Base-by-base conservation (phyloP, 75 land plant species). In the Pinus tabuliformis region DNA sequence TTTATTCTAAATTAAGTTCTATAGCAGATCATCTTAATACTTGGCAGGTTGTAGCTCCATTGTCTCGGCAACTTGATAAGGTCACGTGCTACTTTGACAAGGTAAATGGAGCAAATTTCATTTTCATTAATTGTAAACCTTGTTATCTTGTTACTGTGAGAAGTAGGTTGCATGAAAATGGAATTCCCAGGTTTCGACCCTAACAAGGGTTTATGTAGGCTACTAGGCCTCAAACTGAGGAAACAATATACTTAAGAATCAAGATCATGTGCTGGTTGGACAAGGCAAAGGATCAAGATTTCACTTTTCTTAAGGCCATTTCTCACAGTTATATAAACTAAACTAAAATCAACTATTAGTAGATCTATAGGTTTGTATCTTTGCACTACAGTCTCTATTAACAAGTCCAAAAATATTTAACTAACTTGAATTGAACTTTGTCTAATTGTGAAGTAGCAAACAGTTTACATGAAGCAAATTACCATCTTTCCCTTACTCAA, bases 21-120 rank as follows among this genome's bases (percentile, higher is more conserved):
- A 82, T 86, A 3, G 73, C 65, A n/a, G 59, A 65, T 37, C 73
- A 52, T 17, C 57, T 89, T 20, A 61, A 82, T 24, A 73, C 78
- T 21, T 91, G 91, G 91, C 75, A 83, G 28, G 54, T 86, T 26
- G 80, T 39, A n/a, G n/a, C 91, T 75, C 93, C 93, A 56, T 20
- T 86, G 24, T 20, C 49, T 52, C 75, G 80, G 33, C 85, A 84
- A 7, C 78, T 89, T 20, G 89, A 86, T 75, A 86, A 80, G 59
- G 76, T 81, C 57, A 90, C 81, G 15, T 18, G 62, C 24, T 89
- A 82, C 81, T 91, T 91, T 76, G 87, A 73, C 45, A 91, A 86
- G 89, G 93, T 91, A 86, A 73, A 20, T 22, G 54, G 26, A 8
- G 21, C 7, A 33, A 59, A 39, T 28, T 21, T 57, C 16, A 4